These are phyloP conservation scores for Metahyphopichia silvanorum DNA, from an alignment of 805 yeast genomes.

Conservation along the genomic window DNA sequence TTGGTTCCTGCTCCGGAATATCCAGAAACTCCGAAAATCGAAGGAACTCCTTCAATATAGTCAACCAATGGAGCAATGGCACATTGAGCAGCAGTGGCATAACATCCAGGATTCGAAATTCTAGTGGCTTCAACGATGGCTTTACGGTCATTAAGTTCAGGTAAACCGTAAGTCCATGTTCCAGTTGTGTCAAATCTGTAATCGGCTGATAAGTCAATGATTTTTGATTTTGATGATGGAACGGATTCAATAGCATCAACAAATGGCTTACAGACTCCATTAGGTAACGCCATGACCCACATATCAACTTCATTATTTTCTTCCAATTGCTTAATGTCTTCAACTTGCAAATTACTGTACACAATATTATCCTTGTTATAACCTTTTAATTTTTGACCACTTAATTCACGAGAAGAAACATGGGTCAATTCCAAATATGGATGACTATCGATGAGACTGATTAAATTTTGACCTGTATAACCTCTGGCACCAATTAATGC, in stretches of 20 bases:
- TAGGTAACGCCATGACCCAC: constrained; percentile 99
- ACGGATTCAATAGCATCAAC: constrained; percentile 76
- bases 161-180: constrained; percentile 93
- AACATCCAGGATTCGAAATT: constrained; percentile 97
- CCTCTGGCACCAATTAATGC: constrained; percentile 99
- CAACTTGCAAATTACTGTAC: constrained; percentile 83
- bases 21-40: constrained; percentile 94
- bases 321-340: constrained; percentile 80
- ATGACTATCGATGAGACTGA: constrained; percentile 81
- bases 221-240: constrained; percentile 64
- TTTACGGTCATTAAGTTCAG: constrained; percentile 77
- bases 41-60: constrained; percentile 67
- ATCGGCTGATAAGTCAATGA: constrained; percentile 92
- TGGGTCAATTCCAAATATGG: constrained; percentile 85
- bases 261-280: constrained; percentile 91
- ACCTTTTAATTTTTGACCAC: constrained; percentile 82
- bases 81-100: constrained; percentile 94
- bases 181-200: constrained; percentile 88
- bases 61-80: constrained; percentile 85
- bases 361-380: constrained; percentile 77
- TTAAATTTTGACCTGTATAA: constrained; percentile 90
- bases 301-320: constrained; percentile 77
- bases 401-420: constrained; percentile 93
- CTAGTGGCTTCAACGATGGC: constrained; percentile 67
- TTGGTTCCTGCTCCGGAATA: constrained; percentile 99